Conservation (phyloP, 164 flowering plant species). For the Kingdonia uniflora region DNA sequence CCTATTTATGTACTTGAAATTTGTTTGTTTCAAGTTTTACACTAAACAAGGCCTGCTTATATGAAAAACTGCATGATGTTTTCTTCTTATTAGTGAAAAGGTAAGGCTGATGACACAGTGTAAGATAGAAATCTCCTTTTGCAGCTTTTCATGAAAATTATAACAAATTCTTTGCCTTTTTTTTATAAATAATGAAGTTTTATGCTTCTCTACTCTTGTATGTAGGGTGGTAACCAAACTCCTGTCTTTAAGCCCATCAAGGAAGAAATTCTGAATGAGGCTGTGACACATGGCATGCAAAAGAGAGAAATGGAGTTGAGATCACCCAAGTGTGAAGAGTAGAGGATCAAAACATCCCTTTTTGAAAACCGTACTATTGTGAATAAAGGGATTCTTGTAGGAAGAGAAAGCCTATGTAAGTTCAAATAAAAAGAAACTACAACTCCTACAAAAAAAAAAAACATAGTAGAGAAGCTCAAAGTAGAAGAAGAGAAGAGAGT, state of each 20-base stretch:
- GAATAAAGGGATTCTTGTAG: slow-evolving; percentile 14
- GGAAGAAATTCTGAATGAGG: too few species aligned
- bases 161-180: slow-evolving; percentile 4
- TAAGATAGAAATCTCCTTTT: slow-evolving; percentile 21
- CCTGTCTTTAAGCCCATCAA: background rate
- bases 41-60: too few species aligned
- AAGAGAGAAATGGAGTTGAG: background rate
- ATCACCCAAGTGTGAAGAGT: background rate
- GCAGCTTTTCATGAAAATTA: slow-evolving; percentile 31
- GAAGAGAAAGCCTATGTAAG: slow-evolving; percentile 19
- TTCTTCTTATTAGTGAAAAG: too few species aligned
- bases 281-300: background rate
- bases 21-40: too few species aligned
- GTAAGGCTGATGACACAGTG: background rate
- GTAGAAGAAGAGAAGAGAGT: slow-evolving; percentile 3
- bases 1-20: too few species aligned
- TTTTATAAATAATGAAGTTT: too few species aligned
- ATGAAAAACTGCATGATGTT: too few species aligned
- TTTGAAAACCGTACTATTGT: slow-evolving; percentile 10
- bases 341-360: background rate
- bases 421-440: slow-evolving; percentile 12
- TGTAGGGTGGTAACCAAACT: background rate
- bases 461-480: background rate
- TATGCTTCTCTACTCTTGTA: background rate
- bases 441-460: slow-evolving; percentile 4